phyloP scores from a whole-genome alignment of 345 rosid species.

The Moricandia arvensis region DNA sequence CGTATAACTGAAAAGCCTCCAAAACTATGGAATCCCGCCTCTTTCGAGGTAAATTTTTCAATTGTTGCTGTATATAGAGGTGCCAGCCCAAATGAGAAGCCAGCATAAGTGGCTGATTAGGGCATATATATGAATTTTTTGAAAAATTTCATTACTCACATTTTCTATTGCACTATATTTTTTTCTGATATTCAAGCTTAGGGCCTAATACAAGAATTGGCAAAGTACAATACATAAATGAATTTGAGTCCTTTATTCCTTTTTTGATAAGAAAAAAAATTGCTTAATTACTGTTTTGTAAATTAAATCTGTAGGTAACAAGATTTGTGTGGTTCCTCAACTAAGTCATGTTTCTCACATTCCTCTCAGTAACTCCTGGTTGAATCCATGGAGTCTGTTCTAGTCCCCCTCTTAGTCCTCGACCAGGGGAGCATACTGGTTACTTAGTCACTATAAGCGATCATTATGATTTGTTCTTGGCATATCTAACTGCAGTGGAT shows the following conservation, averaged over 20 bases:
- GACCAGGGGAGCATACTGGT: neutral
- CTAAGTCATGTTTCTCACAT: constrained; percentile 40
- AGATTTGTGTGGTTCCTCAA: constrained; percentile 55
- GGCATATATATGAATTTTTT: no score
- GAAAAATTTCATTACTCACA: no score
- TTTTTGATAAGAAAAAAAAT: no score
- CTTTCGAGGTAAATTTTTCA: constrained; percentile 49
- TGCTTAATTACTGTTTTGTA: constrained; percentile 11
- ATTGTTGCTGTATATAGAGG: neutral
- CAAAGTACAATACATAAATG: no score
- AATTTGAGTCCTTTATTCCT: neutral
- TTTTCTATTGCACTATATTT: no score
- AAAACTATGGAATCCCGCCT: constrained; percentile 37
- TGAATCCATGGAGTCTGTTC: constrained; percentile 9
- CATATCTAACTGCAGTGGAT: constrained; percentile 20
- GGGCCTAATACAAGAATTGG: no score
- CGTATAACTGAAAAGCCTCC: constrained; percentile 53
- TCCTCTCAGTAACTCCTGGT: neutral
- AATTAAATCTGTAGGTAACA: constrained; percentile 52
- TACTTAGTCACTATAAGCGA: constrained; percentile 19
- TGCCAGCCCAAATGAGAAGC: no score
- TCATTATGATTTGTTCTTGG: constrained; percentile 36
- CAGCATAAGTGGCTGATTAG: no score
- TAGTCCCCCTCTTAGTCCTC: neutral
- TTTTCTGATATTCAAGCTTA: no score